A percentile compares a stretch with the other conserved stretches of the same genome.
These are phyloP conservation scores for Verticillium longisporum DNA, from an alignment of 2,329 filamentous ascomycete genomes.

Conservation along the genomic window DNA sequence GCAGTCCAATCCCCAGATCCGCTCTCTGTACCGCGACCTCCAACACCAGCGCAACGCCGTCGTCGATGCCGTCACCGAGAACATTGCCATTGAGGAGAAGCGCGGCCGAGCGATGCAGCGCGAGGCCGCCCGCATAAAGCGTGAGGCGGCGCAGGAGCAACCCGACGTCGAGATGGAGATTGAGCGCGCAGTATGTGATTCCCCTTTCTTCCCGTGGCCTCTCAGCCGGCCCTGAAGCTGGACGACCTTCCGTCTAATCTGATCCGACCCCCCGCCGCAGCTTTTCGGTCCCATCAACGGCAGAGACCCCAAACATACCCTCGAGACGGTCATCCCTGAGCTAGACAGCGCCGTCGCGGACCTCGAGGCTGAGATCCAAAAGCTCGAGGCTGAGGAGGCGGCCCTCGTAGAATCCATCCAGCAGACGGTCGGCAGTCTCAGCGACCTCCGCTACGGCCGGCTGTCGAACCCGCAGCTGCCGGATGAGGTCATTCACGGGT, in stretches of 20 bases:
- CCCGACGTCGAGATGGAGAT: constrained; percentile 59
- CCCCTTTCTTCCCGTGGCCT: not conserved
- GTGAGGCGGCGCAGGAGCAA: constrained; percentile 46
- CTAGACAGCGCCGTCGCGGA: constrained; percentile 60
- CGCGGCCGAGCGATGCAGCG: constrained; percentile 51
- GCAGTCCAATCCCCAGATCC: constrained; percentile 60
- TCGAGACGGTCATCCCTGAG: constrained; percentile 58
- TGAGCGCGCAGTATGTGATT: constrained; percentile 43
- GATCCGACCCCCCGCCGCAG: constrained; percentile 28
- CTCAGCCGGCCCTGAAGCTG: constrained; percentile 1
- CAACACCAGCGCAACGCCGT: constrained; percentile 65
- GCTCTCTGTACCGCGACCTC: constrained; percentile 70
- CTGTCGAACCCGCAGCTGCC: constrained; percentile 58
- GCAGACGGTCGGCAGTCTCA: constrained; percentile 64
- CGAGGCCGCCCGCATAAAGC: constrained; percentile 47
- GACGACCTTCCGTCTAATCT: not conserved
- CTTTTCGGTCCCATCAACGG: constrained; percentile 49
- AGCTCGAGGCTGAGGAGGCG: constrained; percentile 58
- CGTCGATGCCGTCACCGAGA: constrained; percentile 59
- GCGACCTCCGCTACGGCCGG: constrained; percentile 75
- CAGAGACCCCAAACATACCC: constrained; percentile 48
- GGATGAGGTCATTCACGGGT: constrained; percentile 60
- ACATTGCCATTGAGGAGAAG: constrained; percentile 59
- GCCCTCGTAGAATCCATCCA: constrained; percentile 53
- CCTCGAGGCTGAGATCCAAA: constrained; percentile 61